Evolutionary conservation across 352 stramenopile genomes (phyloP).

Genomic region (Phytopythium cucurbitacearum): DNA sequence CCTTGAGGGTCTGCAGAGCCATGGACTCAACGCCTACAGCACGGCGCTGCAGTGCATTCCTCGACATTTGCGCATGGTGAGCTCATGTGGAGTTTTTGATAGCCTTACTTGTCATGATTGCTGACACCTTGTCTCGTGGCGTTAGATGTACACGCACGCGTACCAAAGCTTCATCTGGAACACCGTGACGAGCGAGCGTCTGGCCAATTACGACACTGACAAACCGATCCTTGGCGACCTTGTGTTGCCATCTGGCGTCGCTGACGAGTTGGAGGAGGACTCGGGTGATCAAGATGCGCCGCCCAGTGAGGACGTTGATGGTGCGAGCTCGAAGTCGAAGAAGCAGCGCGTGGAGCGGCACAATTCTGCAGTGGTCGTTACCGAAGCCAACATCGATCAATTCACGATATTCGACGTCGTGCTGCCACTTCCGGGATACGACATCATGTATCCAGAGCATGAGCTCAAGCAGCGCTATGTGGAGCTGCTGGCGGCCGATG

Average conservation of each 20-base stretch:
- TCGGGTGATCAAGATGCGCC: constrained; percentile 4
- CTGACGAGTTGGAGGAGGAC: constrained; percentile 32
- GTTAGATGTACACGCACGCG: constrained; percentile 83
- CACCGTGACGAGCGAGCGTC: constrained; percentile 83
- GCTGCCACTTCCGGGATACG: constrained; percentile 93
- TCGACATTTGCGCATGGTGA: constrained; percentile 81
- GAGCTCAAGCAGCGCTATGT: constrained; percentile 64
- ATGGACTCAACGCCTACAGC: constrained; percentile 52
- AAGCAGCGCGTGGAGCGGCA: constrained; percentile 29
- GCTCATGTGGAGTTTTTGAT: not conserved
- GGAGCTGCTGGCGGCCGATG: constrained; percentile 49
- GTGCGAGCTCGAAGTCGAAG: constrained; percentile 25
- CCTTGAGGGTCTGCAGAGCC: constrained; percentile 50
- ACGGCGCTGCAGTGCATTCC: constrained; percentile 76
- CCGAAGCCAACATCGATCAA: constrained; percentile 83
- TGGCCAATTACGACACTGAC: constrained; percentile 67
- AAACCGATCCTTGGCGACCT: constrained; percentile 89
- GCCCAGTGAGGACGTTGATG: constrained; percentile 16
- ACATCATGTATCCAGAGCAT: constrained; percentile 87
- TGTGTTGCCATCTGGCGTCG: constrained; percentile 43
- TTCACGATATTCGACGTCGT: constrained; percentile 95
- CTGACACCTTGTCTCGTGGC: not conserved
- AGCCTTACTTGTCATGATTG: not conserved
- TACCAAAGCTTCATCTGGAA: constrained; percentile 98
- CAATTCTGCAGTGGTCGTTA: constrained; percentile 52